These are phyloP conservation scores for Grammothele lineata DNA, from an alignment of 768 basidiomycete species.

Conservation along the genomic window DNA sequence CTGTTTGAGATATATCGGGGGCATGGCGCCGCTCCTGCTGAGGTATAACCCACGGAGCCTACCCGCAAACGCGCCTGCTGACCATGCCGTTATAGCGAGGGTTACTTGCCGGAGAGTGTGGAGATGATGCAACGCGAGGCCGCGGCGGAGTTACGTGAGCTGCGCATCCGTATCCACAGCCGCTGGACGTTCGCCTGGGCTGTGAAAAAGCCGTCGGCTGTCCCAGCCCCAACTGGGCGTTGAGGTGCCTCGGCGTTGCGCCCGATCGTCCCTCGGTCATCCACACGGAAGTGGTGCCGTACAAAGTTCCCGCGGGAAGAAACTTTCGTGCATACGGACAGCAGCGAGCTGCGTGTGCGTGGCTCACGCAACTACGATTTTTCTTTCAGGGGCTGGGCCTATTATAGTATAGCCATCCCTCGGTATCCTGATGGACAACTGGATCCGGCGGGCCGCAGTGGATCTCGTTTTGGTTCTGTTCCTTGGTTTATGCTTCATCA, in stretches of 20 bases:
- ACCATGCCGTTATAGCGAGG: conserved; percentile 18
- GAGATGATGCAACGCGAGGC: conserved; percentile 27
- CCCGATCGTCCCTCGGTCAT: too few species aligned
- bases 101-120: conserved; percentile 27
- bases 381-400: too few species aligned
- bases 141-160: conserved; percentile 22
- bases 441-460: too few species aligned
- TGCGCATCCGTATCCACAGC: conserved; percentile 24
- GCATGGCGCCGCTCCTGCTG: conserved; percentile 25
- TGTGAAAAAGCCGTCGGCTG: conserved; percentile 19
- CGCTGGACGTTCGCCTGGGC: conserved; percentile 32
- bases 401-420: too few species aligned
- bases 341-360: background rate
- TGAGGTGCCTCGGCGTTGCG: too few species aligned
- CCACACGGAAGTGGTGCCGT: background rate
- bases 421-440: too few species aligned
- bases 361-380: background rate
- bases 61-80: background rate
- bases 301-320: background rate
- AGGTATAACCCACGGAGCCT: conserved; percentile 14
- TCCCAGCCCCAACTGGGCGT: background rate
- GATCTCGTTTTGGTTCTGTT: too few species aligned
- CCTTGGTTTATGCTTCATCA: too few species aligned
- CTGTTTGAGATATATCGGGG: conserved; percentile 24
- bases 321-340: background rate